phyloP scores from a whole-genome alignment of 2,329 filamentous ascomycete genomes.

The Gremmenia infestans region DNA sequence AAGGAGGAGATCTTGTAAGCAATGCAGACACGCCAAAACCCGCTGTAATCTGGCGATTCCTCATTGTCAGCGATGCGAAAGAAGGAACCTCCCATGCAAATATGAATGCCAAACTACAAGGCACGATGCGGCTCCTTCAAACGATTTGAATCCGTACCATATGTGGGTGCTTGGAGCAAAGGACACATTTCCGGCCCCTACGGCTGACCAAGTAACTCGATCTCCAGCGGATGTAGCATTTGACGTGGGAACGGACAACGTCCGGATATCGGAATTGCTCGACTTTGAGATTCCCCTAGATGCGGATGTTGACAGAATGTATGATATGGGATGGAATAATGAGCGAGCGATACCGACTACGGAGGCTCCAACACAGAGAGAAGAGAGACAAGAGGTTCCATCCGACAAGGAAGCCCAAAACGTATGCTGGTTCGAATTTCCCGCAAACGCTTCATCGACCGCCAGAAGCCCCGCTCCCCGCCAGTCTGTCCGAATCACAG shows the following conservation, averaged over 20 bases:
- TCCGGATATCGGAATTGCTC: conserved; percentile 2
- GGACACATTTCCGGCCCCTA: background rate
- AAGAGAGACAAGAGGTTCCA: background rate
- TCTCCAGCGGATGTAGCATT: background rate
- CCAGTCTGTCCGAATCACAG: background rate
- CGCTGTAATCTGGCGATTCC: conserved; percentile 13
- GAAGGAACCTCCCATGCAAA: conserved; percentile 8
- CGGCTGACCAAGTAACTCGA: background rate
- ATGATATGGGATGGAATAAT: background rate
- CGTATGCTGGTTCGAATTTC: background rate
- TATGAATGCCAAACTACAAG: conserved; percentile 4
- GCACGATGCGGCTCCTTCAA: background rate
- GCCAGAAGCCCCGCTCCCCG: background rate
- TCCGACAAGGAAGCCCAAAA: background rate
- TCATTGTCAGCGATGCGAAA: conserved; percentile 10
- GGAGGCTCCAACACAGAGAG: background rate
- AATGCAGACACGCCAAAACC: conserved; percentile 12
- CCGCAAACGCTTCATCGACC: background rate
- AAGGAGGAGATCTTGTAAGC: conserved; percentile 14
- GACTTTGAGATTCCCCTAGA: conserved; percentile 2
- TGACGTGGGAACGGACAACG: background rate
- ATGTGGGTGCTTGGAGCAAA: conserved; percentile 3
- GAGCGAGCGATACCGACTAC: background rate
- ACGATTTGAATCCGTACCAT: background rate
- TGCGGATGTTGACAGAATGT: background rate